phyloP scores from a whole-genome alignment of 2,329 filamentous ascomycete genomes.

The Cladosporium sp. region DNA sequence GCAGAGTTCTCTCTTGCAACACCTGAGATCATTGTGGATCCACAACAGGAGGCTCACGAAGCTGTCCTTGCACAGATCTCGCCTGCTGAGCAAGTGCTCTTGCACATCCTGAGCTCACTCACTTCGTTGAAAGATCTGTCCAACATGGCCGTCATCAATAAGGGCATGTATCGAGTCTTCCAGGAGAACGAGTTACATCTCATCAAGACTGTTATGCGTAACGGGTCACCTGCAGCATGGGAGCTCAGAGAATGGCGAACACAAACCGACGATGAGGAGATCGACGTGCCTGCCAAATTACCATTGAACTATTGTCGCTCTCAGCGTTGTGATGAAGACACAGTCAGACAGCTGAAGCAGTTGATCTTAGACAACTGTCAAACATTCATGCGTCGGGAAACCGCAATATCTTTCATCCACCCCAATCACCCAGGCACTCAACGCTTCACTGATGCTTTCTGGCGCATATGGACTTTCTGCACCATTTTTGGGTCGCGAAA shows the following conservation, averaged over 20 bases:
- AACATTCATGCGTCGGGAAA: constrained; percentile 54
- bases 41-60: not conserved
- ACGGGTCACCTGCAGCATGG: constrained; percentile 56
- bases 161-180: constrained; percentile 55
- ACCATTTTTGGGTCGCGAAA: constrained; percentile 58
- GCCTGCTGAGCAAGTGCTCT: constrained; percentile 47
- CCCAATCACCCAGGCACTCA: constrained; percentile 40
- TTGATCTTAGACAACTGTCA: constrained; percentile 55
- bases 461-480: constrained; percentile 65
- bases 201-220: constrained; percentile 48
- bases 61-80: not conserved
- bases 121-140: constrained; percentile 53
- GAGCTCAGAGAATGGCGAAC: constrained; percentile 57
- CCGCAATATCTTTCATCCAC: constrained; percentile 50
- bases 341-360: constrained; percentile 52
- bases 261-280: constrained; percentile 36
- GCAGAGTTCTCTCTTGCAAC: not conserved
- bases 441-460: constrained; percentile 59
- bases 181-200: constrained; percentile 54
- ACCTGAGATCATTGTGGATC: not conserved
- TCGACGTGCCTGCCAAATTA: constrained; percentile 25
- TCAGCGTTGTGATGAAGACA: constrained; percentile 45
- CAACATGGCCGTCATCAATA: constrained; percentile 50
- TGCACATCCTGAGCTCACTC: constrained; percentile 48
- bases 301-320: constrained; percentile 49